Percentiles rank a stretch among this genome's conserved stretches.
Conservation (phyloP, 352 stramenopile species). For the Phytophthora pisi region DNA sequence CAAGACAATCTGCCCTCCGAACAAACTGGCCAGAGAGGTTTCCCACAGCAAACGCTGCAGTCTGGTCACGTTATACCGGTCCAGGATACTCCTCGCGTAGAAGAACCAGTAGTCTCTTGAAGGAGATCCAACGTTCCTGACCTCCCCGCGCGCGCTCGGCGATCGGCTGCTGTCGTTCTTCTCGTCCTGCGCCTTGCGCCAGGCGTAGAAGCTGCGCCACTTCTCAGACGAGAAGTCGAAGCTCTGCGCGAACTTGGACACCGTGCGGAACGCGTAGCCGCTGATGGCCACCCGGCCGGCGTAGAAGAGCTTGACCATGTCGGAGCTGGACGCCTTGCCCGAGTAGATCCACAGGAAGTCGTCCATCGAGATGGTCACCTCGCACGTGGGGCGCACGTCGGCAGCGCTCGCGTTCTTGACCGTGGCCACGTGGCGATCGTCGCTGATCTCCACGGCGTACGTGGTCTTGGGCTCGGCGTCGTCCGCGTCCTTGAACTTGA, state of each 20-base stretch:
- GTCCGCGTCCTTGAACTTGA: conserved; percentile 74
- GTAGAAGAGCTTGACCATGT: conserved; percentile 85
- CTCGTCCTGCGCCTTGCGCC: conserved; percentile 51
- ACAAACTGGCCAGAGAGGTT: conserved; percentile 68
- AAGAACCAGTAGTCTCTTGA: conserved; percentile 81
- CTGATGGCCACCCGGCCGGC: conserved; percentile 75
- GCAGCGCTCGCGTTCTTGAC: conserved; percentile 56
- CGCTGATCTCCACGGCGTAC: conserved; percentile 72
- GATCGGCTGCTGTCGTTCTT: conserved; percentile 39
- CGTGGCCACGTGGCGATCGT: conserved; percentile 54
- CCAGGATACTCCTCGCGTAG: conserved; percentile 61
- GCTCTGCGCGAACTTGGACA: conserved; percentile 82
- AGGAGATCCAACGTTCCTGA: conserved; percentile 54
- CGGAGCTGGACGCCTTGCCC: conserved; percentile 77
- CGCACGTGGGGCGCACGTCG: conserved; percentile 61
- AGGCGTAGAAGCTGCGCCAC: conserved; percentile 81
- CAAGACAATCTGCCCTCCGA: conserved; percentile 66
- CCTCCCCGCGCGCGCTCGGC: conserved; percentile 42
- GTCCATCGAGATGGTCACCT: conserved; percentile 86
- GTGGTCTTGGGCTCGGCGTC: conserved; percentile 46
- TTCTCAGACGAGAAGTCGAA: conserved; percentile 88
- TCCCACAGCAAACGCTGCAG: conserved; percentile 81
- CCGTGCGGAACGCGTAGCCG: conserved; percentile 81
- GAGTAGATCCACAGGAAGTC: conserved; percentile 90
- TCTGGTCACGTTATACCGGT: conserved; percentile 68